Percentiles rank a stretch among this genome's conserved stretches.
Conservation (phyloP, 176 grass and related monocot species). For the Hordeum marinum region DNA sequence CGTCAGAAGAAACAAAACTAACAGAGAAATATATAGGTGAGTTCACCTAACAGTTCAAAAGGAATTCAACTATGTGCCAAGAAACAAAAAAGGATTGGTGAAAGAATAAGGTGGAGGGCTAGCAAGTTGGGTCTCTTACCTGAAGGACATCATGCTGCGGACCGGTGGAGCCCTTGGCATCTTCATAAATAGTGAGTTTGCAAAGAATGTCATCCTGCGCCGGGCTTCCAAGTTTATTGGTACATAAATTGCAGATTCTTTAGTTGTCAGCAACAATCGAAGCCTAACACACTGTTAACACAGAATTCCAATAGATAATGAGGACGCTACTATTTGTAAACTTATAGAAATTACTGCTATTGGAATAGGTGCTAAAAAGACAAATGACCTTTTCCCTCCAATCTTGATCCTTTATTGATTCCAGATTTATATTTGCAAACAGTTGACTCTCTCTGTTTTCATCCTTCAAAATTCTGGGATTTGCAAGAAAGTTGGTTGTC, state of each 20-base stretch:
- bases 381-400: constrained; percentile 70
- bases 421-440: constrained; percentile 64
- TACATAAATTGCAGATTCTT: constrained; percentile 93
- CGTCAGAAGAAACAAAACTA: not conserved
- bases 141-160: constrained; percentile 85
- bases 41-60: not conserved
- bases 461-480: constrained; percentile 36
- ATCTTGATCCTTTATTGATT: constrained; percentile 7
- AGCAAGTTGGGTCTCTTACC: constrained; percentile 30
- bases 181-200: constrained; percentile 97
- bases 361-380: constrained; percentile 29
- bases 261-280: constrained; percentile 71
- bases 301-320: constrained; percentile 1
- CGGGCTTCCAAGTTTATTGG: constrained; percentile 84
- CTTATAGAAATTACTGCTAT: constrained; percentile 12
- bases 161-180: constrained; percentile 78
- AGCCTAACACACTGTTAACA: constrained; percentile 73
- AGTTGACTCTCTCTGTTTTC: constrained; percentile 4
- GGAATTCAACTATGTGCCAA: not conserved
- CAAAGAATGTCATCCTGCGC: constrained; percentile 94
- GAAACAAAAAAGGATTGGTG: not conserved
- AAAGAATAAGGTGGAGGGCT: not conserved
- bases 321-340: not conserved
- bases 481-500: not conserved
- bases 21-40: not conserved